These are phyloP conservation scores for Cephaloascus albidus DNA, from an alignment of 805 yeast species.

Conservation along the genomic window DNA sequence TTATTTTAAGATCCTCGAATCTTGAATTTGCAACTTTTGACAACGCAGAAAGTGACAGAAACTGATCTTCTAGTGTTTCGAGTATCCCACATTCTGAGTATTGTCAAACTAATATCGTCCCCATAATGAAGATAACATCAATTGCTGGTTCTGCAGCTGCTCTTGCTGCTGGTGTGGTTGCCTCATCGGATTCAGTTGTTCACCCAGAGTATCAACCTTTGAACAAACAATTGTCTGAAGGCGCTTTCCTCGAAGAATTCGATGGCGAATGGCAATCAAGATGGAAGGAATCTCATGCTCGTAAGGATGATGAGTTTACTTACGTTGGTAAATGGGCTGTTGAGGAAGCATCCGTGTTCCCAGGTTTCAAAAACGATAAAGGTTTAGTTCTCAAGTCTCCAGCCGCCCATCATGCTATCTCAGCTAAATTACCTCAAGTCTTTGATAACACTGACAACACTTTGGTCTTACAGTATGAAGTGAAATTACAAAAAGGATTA, in stretches of 20 bases:
- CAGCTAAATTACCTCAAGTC: slow-evolving; percentile 46
- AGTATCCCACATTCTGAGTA: too few relatives aligned
- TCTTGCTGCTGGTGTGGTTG: slow-evolving; percentile 1
- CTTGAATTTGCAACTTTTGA: too few relatives aligned
- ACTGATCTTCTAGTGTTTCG: too few relatives aligned
- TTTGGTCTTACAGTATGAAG: slow-evolving; percentile 83
- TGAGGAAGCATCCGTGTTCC: slow-evolving; percentile 48
- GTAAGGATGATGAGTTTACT: slow-evolving; percentile 41
- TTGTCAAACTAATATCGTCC: too few relatives aligned
- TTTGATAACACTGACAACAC: slow-evolving; percentile 55
- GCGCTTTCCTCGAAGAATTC: slow-evolving; percentile 63
- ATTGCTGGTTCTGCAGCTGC: slow-evolving; percentile 7
- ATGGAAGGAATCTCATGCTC: slow-evolving; percentile 57
- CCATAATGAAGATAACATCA: slow-evolving; percentile 1
- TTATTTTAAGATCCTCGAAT: too few relatives aligned
- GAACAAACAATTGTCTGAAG: slow-evolving; percentile 21
- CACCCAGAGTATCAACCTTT: slow-evolving; percentile 27
- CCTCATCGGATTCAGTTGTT: slow-evolving; percentile 5
- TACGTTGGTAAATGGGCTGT: slow-evolving; percentile 73
- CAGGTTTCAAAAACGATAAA: slow-evolving; percentile 56
- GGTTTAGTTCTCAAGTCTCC: slow-evolving; percentile 71
- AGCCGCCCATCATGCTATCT: slow-evolving; percentile 79
- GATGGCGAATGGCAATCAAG: slow-evolving; percentile 24
- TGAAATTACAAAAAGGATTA: slow-evolving; percentile 70
- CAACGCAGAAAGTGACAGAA: too few relatives aligned